These are phyloP conservation scores for Tolypocladium guangdongense DNA, from an alignment of 2,329 filamentous ascomycete species.

Conservation along the genomic window DNA sequence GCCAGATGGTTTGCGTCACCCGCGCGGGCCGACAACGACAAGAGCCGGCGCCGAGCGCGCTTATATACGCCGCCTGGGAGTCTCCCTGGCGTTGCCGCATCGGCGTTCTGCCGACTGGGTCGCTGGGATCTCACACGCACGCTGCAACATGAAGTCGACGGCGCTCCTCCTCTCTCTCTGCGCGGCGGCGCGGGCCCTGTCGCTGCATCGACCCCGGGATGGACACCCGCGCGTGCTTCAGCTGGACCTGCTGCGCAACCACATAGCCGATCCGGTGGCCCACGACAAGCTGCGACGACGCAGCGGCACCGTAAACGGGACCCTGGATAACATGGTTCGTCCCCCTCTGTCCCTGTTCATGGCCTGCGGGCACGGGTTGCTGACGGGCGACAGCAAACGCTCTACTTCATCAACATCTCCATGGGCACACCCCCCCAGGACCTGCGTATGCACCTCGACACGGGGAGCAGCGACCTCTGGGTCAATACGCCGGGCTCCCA, in stretches of 20 bases:
- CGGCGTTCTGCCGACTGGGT: no score
- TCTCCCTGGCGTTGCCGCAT: no score
- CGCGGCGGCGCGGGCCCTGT: constrained; percentile 8
- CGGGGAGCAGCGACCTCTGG: constrained; percentile 60
- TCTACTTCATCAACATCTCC: constrained; percentile 54
- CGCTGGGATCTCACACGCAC: neutral
- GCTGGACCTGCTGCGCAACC: constrained; percentile 28
- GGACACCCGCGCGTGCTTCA: constrained; percentile 32
- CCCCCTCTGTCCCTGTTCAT: neutral
- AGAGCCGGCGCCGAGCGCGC: neutral
- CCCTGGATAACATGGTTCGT: constrained; percentile 44
- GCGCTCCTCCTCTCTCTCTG: constrained; percentile 12
- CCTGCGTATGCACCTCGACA: constrained; percentile 52
- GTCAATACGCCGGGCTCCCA: constrained; percentile 54
- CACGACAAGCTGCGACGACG: constrained; percentile 32
- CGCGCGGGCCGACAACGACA: neutral
- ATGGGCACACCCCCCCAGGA: constrained; percentile 50
- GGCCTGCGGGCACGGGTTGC: neutral
- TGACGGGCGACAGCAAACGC: constrained; percentile 33
- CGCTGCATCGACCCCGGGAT: constrained; percentile 17
- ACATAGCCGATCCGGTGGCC: constrained; percentile 27
- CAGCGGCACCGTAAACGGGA: constrained; percentile 30
- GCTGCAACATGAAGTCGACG: constrained; percentile 24
- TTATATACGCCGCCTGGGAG: neutral
- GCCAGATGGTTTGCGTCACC: neutral